phyloP scores from a whole-genome alignment of 2,329 filamentous ascomycete species.

The Colletotrichum chlorophyti region DNA sequence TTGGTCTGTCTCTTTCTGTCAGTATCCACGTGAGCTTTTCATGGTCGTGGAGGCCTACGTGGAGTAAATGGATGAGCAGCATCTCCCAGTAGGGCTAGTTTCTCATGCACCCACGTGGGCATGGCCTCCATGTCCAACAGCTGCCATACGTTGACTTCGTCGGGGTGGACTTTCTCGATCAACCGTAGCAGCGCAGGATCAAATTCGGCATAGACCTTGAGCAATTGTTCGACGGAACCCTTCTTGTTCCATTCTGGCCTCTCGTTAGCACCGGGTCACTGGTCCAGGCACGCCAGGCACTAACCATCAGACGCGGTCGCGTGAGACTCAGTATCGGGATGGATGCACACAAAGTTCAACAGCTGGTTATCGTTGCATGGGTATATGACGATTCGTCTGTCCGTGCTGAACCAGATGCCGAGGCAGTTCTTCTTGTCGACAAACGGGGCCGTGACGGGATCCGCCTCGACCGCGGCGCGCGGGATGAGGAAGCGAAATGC shows the following conservation, averaged over 20 bases:
- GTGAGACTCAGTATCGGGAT: constrained; percentile 51
- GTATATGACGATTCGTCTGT: constrained; percentile 54
- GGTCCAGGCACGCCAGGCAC: not conserved
- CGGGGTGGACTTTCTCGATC: constrained; percentile 49
- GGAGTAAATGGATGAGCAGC: constrained; percentile 74
- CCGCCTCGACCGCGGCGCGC: constrained; percentile 32
- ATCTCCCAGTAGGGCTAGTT: constrained; percentile 67
- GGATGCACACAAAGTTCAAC: constrained; percentile 59
- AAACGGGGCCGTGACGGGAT: constrained; percentile 42
- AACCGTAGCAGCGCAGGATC: constrained; percentile 46
- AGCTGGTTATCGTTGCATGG: constrained; percentile 50
- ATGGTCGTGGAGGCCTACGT: constrained; percentile 42
- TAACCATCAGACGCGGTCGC: constrained; percentile 39
- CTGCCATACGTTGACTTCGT: constrained; percentile 61
- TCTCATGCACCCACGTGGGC: constrained; percentile 59
- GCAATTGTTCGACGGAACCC: constrained; percentile 43
- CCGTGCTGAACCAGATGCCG: constrained; percentile 47
- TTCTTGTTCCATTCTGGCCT: constrained; percentile 46
- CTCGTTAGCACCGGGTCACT: not conserved
- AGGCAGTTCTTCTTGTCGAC: constrained; percentile 38
- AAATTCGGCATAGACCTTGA: constrained; percentile 50
- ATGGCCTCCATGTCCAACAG: constrained; percentile 68
- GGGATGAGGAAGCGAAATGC: constrained; percentile 63
- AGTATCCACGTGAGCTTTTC: not conserved
- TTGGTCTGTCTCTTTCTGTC: constrained; percentile 43